Evolutionary conservation across 139 green algal species (phyloP).

Genomic region (Trebouxia sp.): DNA sequence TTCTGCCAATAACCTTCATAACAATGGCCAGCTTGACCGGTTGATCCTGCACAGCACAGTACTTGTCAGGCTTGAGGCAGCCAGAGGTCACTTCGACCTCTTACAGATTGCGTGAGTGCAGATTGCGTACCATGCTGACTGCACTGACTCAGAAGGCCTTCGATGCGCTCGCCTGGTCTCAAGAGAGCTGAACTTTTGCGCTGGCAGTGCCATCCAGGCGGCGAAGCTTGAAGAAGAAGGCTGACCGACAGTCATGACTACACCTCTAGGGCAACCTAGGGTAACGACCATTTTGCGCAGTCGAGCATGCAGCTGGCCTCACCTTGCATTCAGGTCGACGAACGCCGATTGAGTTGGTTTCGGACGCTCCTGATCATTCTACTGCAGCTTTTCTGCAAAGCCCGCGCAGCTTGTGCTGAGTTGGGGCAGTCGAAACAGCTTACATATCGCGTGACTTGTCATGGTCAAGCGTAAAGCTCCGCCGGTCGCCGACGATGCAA

Average conservation of each 20-base stretch:
- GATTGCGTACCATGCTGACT: constrained; percentile 4
- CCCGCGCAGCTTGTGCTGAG: not conserved
- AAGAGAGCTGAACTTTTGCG: not conserved
- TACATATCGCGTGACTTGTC: not conserved
- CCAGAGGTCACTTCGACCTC: not conserved
- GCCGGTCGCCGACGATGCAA: not conserved
- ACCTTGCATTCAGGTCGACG: too few relatives aligned
- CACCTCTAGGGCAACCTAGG: not conserved
- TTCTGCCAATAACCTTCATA: constrained; percentile 99
- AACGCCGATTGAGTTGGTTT: too few relatives aligned
- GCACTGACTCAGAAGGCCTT: not conserved
- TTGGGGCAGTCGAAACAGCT: not conserved
- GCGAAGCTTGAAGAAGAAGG: constrained; percentile 15
- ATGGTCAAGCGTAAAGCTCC: constrained; percentile 31
- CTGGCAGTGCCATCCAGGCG: constrained; percentile 10
- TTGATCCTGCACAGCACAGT: constrained; percentile 64
- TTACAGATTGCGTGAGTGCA: not conserved
- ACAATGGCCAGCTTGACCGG: constrained; percentile 98
- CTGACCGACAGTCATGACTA: not conserved
- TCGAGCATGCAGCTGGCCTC: too few relatives aligned
- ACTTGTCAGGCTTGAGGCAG: not conserved
- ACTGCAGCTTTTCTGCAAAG: not conserved
- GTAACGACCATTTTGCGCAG: too few relatives aligned
- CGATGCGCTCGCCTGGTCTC: not conserved
- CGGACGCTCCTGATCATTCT: too few relatives aligned